These are phyloP conservation scores for Austroboletus eburneus DNA, from an alignment of 768 basidiomycete species.

Conservation along the genomic window DNA sequence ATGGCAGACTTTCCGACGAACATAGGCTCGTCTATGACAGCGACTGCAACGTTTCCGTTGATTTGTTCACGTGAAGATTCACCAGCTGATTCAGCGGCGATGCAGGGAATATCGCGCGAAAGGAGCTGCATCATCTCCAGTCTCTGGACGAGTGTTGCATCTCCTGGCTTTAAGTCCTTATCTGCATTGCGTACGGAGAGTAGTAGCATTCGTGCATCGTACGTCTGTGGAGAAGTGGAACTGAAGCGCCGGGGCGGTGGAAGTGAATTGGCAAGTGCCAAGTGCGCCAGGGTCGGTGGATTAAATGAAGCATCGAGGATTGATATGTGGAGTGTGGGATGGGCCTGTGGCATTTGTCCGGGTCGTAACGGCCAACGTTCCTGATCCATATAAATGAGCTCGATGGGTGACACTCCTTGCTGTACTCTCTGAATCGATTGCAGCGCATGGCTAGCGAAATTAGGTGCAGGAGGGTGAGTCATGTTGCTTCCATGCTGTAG, in stretches of 20 bases:
- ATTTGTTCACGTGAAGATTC: slow-evolving; percentile 5
- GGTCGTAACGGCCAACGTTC: slow-evolving; percentile 59
- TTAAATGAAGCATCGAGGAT: slow-evolving; percentile 94
- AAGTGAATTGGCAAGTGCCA: slow-evolving; percentile 59
- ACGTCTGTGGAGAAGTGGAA: slow-evolving; percentile 24
- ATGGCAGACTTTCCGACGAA: slow-evolving; percentile 77
- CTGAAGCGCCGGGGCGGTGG: slow-evolving; percentile 8
- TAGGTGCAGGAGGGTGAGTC: slow-evolving; percentile 5
- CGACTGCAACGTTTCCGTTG: slow-evolving; percentile 61
- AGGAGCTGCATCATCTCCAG: slow-evolving; percentile 84
- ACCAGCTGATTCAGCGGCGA: not conserved
- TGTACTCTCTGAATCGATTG: slow-evolving; percentile 35
- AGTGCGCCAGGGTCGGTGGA: slow-evolving; percentile 84
- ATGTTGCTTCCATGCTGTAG: not conserved
- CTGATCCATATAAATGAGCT: slow-evolving; percentile 61
- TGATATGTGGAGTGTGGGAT: slow-evolving; percentile 46
- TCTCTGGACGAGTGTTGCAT: slow-evolving; percentile 74
- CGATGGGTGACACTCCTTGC: slow-evolving; percentile 43
- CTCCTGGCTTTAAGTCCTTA: slow-evolving; percentile 65
- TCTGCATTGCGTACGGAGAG: slow-evolving; percentile 87
- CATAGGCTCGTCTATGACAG: slow-evolving; percentile 80
- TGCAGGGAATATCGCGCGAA: slow-evolving; percentile 40
- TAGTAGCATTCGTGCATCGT: slow-evolving; percentile 73
- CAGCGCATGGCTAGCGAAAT: slow-evolving; percentile 21
- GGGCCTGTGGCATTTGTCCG: slow-evolving; percentile 5